Evolutionary conservation across 139 green algal genomes (phyloP), one percentile per base, ranked within the genome.

Genomic region (Diplosphaera chodatii): DNA sequence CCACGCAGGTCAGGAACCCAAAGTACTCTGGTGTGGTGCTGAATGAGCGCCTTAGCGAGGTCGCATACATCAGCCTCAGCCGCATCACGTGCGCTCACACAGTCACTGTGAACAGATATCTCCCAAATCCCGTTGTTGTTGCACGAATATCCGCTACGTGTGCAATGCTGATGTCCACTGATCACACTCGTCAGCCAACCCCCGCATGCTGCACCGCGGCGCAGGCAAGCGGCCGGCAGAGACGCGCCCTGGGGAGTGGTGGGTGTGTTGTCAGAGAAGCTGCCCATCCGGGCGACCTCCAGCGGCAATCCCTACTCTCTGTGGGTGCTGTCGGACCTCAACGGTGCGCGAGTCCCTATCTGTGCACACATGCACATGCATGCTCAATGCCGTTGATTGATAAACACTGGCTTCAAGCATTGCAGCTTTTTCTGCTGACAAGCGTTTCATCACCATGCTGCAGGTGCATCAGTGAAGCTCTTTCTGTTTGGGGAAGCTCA

Each of bases 401-500:
- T n/a, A n/a, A n/a, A n/a, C n/a, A n/a, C n/a, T n/a, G n/a, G n/a
- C n/a, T n/a, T n/a, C n/a, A n/a, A n/a, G n/a, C n/a, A n/a, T n/a
- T n/a, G n/a, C n/a, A n/a, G n/a, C n/a, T n/a, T n/a, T n/a, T n/a
- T n/a, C n/a, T n/a, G n/a, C n/a, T n/a, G n/a, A n/a, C n/a, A n/a
- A n/a, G n/a, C n/a, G n/a, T n/a, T n/a, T n/a, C n/a, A n/a, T n/a
- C n/a, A n/a, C n/a, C n/a, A n/a, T n/a, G 28, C 4, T 41, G 27
- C 40, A 72, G 67, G 74, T 13, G 31, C 62, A 28, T 66, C 71
- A 18, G 37, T 71, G 23, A 78, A 40, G 30, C 5, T 84, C 25
- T 87, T 86, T 70, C 71, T 88, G 31, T 88, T 88, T 76, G 64
- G 67, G 20, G 55, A 63, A 6, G 82, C 82, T 27, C 74, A 84